Evolutionary conservation across 805 yeast species (phyloP).

Genomic region (Kazachstania taianensis): DNA sequence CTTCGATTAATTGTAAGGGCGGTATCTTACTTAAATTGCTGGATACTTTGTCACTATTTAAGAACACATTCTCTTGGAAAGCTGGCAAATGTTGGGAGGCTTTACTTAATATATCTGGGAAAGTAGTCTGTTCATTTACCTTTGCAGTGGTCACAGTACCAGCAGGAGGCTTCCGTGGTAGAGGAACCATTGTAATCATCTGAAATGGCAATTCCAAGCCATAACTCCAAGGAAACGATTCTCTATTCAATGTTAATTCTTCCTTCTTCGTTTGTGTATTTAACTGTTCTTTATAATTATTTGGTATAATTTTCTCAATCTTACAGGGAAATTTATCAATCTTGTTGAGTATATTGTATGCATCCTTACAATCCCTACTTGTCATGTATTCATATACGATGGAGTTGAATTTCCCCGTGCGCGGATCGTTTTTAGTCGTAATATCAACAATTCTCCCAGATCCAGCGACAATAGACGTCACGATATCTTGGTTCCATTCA

Average conservation of each 20-base stretch:
- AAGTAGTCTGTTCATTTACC: constrained; percentile 12
- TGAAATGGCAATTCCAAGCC: constrained; percentile 28
- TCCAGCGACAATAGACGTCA: constrained; percentile 60
- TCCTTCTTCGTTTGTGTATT: constrained; percentile 1
- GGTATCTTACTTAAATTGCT: constrained; percentile 53
- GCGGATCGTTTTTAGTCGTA: constrained; percentile 22
- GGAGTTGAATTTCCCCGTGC: constrained; percentile 40
- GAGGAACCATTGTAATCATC: constrained; percentile 28
- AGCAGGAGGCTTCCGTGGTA: constrained; percentile 22
- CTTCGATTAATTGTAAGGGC: constrained; percentile 60
- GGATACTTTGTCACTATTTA: constrained; percentile 45
- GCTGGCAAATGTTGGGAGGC: constrained; percentile 51
- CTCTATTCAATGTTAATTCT: constrained; percentile 19
- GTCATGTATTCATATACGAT: constrained; percentile 19
- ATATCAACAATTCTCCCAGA: constrained; percentile 64
- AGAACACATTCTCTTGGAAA: constrained; percentile 36
- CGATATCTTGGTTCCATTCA: constrained; percentile 57
- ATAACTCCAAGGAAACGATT: constrained; percentile 25
- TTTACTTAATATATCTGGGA: constrained; percentile 40
- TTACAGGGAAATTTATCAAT: constrained; percentile 24
- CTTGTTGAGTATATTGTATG: constrained; percentile 17
- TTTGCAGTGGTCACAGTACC: constrained; percentile 2
- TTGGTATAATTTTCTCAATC: constrained; percentile 20
- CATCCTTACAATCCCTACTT: constrained; percentile 21
- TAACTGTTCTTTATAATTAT: constrained; percentile 11